A percentile compares a stretch with the other conserved stretches of the same genome.
Conservation (phyloP, 192 early-diverging fungal genomes). For the Kickxella alabastrina region DNA sequence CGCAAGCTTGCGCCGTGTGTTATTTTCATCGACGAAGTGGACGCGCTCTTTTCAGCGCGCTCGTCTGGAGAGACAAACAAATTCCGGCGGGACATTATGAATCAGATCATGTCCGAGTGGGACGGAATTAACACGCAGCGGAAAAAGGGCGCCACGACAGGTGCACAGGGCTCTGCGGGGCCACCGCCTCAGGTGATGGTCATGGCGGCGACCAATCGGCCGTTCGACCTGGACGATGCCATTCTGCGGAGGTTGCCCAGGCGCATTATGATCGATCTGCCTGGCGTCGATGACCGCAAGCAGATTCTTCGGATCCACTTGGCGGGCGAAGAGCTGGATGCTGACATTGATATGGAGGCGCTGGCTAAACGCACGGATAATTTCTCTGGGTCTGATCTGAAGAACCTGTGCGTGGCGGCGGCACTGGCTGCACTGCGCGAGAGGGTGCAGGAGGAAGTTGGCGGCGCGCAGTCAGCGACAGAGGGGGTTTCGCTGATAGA, state of each 20-base stretch:
- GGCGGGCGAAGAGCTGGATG: constrained; percentile 68
- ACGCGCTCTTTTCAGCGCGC: constrained; percentile 80
- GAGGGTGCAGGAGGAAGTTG: constrained; percentile 51
- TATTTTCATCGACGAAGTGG: constrained; percentile 96
- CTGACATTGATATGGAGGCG: constrained; percentile 55
- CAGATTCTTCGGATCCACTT: constrained; percentile 75
- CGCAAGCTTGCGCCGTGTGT: constrained; percentile 91
- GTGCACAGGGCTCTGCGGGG: background rate
- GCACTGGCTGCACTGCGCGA: constrained; percentile 66
- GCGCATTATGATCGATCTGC: constrained; percentile 87
- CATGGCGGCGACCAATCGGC: constrained; percentile 92
- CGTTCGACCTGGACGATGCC: constrained; percentile 96
- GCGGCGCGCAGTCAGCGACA: background rate
- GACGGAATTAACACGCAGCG: constrained; percentile 78
- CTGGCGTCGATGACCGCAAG: constrained; percentile 67
- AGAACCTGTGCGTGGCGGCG: constrained; percentile 90
- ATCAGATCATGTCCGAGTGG: constrained; percentile 98
- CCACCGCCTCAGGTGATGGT: constrained; percentile 63
- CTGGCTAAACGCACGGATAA: constrained; percentile 69
- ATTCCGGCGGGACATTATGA: constrained; percentile 76
- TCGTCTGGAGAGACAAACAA: constrained; percentile 54
- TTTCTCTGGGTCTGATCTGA: constrained; percentile 93
- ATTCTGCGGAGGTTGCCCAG: constrained; percentile 88
- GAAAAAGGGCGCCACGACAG: constrained; percentile 31
- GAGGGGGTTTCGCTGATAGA: constrained; percentile 34